These are phyloP conservation scores for Hypomyces perniciosus DNA, from an alignment of 2,329 filamentous ascomycete genomes.

Conservation along the genomic window DNA sequence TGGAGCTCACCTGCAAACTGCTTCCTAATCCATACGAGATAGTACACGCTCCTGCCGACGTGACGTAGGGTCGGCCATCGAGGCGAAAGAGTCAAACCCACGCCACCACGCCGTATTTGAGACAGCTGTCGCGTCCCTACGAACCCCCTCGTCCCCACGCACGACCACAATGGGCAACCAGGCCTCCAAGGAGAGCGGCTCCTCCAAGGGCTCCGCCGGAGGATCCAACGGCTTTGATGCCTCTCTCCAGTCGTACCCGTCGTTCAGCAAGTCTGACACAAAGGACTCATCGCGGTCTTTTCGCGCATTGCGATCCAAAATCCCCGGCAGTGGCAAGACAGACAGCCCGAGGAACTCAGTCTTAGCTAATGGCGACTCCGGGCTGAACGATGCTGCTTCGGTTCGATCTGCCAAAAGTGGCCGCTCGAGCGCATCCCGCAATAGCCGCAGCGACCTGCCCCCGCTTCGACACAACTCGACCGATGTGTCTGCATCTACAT, in stretches of 20 bases:
- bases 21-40: background rate
- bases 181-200: constrained; percentile 55
- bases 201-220: constrained; percentile 42
- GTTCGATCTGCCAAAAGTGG: constrained; percentile 63
- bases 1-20: constrained; percentile 2
- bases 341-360: constrained; percentile 81
- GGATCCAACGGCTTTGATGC: constrained; percentile 25
- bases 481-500: constrained; percentile 28
- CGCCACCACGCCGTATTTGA: constrained; percentile 24
- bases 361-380: constrained; percentile 56
- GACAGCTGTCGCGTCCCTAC: constrained; percentile 18
- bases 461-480: constrained; percentile 35
- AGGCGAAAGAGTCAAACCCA: constrained; percentile 17
- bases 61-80: constrained; percentile 16
- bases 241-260: constrained; percentile 74
- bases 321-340: constrained; percentile 63
- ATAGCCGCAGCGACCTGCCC: constrained; percentile 40
- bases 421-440: constrained; percentile 41
- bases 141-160: constrained; percentile 8
- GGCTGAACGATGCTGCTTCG: constrained; percentile 63
- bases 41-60: constrained; percentile 3
- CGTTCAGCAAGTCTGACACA: constrained; percentile 86
- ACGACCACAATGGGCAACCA: constrained; percentile 64
- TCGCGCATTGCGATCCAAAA: constrained; percentile 81
- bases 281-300: constrained; percentile 87